Evolutionary conservation across 1,139 yeast genomes (phyloP), one percentile per base, ranked within the genome.

Genomic region (Pichia sorboxylosa): DNA sequence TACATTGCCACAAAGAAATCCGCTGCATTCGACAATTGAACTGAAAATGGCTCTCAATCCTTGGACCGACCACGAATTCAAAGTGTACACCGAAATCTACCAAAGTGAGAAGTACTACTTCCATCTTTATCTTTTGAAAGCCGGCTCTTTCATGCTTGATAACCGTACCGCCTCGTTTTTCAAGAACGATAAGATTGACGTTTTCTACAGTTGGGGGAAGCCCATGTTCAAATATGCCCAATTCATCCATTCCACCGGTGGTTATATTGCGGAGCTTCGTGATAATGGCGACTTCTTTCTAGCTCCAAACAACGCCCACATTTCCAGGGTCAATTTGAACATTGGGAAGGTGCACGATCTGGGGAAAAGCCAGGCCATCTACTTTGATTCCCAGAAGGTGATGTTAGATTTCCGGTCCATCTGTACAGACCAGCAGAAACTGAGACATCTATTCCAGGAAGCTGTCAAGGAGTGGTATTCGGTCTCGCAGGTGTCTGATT

Each of bases 141-240:
- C 60, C 30, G 63, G 77, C 25, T 94, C 83, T 4, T 92, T 87
- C 51, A 63, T 82, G 38, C 61, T 84, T 38, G 98, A 92, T 48
- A 80, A 80, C 47, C 61, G 94, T 38, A 83, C 92, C 0, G 75
- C 94, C 3, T 56, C 59, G 34, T 77, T 65, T 44, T 69, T 79
- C 50, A 61, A 66, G 29, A 68, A 70, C 34, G 73, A 72, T 31
- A 37, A 39, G 13, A 62, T 73, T 40, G 74, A 73, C 42, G 70
- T 83, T 19, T 55, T 66, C 13, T 87, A 85, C 53, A 82, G 94
- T 24, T 90, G 97, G 97, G 97, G 97, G 3, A 71, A 68, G 38
- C 94, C 94, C 1, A 63, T 64, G 17, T 87, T 82, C 58, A 73
- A 77, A 44, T 80, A 72, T 51, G 84, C 87, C 1, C 98, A 92